Base-by-base conservation (phyloP, 2,329 filamentous ascomycete genomes). In the Talaromyces marneffei region DNA sequence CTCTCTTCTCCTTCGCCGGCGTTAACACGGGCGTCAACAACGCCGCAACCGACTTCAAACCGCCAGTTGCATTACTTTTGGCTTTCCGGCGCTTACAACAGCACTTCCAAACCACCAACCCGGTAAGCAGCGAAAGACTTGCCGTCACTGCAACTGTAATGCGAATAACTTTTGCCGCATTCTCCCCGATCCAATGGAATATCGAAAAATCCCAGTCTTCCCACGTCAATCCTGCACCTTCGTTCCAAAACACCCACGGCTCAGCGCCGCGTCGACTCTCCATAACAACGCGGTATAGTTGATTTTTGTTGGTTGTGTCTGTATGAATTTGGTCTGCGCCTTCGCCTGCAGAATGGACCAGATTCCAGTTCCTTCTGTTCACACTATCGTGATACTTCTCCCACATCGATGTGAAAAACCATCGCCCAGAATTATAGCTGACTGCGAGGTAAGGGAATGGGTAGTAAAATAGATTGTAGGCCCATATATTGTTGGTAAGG, bases 381-480 rank as follows among this genome's bases (percentile, higher is more conserved):
- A 58, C 57, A 29, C 52, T 55, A 27, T 33, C 55, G 42, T 64
- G 62, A 39, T 62, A 64, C 14, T 58, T 44, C 50, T 64, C 62
- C 62, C 62, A 64, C 56, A 64, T 59, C 12, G 55, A 52, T 4
- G 62, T 64, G 20, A 60, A 52, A 25, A 64, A 64, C 62, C 62
- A 64, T 10, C 57, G 55, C 2, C 62, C 62, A 8, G 55, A 58
- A 16, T 50, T 42, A 50, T 64, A 62, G 44, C 50, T 59, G 20
- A 64, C 50, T 31, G 55, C 50, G 27, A 62, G 29, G 29, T 64
- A 64, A 1, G 62, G 62, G 2, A 60, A 48, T 0, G 60, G 60
- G 14, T 53, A 59, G 33, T 53, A 50, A 16, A 58, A 39, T 18
- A 54, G 50, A 25, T 62, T 63, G 18, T 54, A 62, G 3, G 54